Evolutionary conservation across 2,329 filamentous ascomycete genomes (phyloP).

Genomic region (Fusarium sp.): DNA sequence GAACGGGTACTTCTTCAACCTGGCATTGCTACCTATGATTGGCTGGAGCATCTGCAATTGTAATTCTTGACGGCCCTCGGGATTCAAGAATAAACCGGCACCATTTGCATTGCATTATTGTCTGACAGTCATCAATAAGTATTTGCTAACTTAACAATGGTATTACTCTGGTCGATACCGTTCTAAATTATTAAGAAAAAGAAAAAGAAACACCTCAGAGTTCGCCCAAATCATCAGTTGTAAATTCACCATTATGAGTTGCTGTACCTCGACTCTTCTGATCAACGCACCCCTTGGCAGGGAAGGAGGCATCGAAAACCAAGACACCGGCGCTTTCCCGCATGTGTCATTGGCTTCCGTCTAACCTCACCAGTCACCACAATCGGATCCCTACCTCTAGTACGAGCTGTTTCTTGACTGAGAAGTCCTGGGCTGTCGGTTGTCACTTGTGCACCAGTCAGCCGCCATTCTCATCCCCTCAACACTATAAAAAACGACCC

Average conservation of each 20-base stretch:
- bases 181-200: not conserved
- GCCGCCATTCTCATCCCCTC: constrained; percentile 7
- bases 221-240: not conserved
- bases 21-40: constrained; percentile 13
- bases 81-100: not conserved
- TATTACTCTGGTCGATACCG: not conserved
- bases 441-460: constrained; percentile 8
- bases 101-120: not conserved
- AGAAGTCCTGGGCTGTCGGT: not conserved
- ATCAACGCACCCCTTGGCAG: not conserved
- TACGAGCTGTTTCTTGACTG: constrained; percentile 3
- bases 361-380: constrained; percentile 17
- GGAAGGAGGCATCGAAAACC: constrained; percentile 19
- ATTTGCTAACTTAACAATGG: not conserved
- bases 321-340: constrained; percentile 29
- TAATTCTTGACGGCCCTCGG: not conserved
- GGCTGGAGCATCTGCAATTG: not conserved
- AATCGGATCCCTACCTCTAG: not conserved
- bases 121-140: not conserved
- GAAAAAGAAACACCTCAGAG: not conserved
- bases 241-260: not conserved
- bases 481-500: constrained; percentile 27
- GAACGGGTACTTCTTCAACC: not conserved
- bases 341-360: constrained; percentile 21
- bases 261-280: not conserved